Conservation (phyloP, 495 filamentous ascomycete species). For the Aspergillus sparsus region DNA sequence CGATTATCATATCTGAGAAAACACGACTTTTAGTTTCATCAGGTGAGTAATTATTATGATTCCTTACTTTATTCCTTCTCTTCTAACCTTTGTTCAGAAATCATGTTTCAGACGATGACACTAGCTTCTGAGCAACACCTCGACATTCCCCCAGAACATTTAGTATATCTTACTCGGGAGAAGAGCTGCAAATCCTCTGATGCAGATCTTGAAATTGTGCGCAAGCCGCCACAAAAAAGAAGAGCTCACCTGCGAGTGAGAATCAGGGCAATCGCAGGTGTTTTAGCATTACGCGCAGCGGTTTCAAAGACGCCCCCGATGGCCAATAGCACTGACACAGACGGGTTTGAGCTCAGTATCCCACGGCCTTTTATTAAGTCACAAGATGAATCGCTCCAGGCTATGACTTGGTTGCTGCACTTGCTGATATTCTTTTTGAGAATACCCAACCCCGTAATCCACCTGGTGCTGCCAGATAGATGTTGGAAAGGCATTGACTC, state of each 20-base stretch:
- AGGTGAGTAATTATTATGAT: conserved; percentile 1
- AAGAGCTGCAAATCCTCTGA: conserved; percentile 8
- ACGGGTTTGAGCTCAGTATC: conserved; percentile 13
- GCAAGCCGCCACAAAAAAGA: conserved; percentile 1
- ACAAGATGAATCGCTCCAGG: conserved; percentile 2
- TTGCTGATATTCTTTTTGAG: conserved; percentile 10
- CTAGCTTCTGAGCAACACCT: neutral
- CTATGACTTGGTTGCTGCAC: conserved; percentile 10
- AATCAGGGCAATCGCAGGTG: conserved; percentile 5
- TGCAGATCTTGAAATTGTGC: conserved; percentile 6
- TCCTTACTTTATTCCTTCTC: neutral
- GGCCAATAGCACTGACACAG: conserved; percentile 3
- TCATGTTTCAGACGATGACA: conserved; percentile 1
- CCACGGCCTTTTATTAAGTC: neutral
- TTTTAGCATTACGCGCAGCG: conserved; percentile 12
- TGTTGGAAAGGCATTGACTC: neutral
- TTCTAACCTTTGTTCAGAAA: conserved; percentile 5
- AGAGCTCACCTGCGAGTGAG: conserved; percentile 12
- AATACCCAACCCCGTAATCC: conserved; percentile 7
- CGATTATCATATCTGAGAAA: neutral
- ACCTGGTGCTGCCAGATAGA: conserved; percentile 3
- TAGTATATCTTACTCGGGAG: conserved; percentile 9
- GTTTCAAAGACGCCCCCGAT: conserved; percentile 9
- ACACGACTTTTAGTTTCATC: neutral
- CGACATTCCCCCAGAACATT: conserved; percentile 5